Evolutionary conservation across 257 asterid species (phyloP), one percentile per base, ranked within the genome.

Genomic region (Nicotiana tomentosiformis): DNA sequence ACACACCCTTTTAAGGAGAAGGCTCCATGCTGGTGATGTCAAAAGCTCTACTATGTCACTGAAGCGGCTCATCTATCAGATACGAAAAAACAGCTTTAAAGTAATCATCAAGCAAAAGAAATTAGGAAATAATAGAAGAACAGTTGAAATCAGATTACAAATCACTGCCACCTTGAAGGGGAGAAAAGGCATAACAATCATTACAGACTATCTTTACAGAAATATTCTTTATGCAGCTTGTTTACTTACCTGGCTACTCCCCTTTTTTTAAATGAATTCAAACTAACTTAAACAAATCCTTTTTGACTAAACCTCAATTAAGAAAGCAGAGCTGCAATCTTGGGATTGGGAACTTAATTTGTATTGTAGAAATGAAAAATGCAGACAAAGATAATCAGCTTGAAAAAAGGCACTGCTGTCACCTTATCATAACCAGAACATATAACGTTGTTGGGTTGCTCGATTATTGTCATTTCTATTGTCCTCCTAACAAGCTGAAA

Each of bases 1-100:
- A 84, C 94, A 77, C 74, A 92, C 99, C 90, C 98, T 90, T 77
- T 15, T 91, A 35, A 88, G 85, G 78, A 95, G 97, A 84, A 86
- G 78, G 29, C 77, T 18, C 99, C 99, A 95, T 68, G 88, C 91
- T 18, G 91, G 72, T 82, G 96, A 89, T 46, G 94, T 86, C 82
- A 95, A 83, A 82, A 55, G 87, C 80, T 90, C 93, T 68, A 93
- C 87, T 43, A 58, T 88, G 77, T 80, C 86, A 88, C 97, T 91
- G 37, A 81, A 85, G 58, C 90, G 89, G 11, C 64, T 88, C 60
- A 1, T 81, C 99, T 95, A 89, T 58, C 64, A 82, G 17, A 70
- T 39, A 30, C 65, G 3, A 67, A 74, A 18, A 70, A 77, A 14
- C 35, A 39, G 82, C 33, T 35, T 18, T 14, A n/a, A n/a, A 20